Evolutionary conservation across 306 rosid genomes (phyloP).

Genomic region (Trifolium repens): DNA sequence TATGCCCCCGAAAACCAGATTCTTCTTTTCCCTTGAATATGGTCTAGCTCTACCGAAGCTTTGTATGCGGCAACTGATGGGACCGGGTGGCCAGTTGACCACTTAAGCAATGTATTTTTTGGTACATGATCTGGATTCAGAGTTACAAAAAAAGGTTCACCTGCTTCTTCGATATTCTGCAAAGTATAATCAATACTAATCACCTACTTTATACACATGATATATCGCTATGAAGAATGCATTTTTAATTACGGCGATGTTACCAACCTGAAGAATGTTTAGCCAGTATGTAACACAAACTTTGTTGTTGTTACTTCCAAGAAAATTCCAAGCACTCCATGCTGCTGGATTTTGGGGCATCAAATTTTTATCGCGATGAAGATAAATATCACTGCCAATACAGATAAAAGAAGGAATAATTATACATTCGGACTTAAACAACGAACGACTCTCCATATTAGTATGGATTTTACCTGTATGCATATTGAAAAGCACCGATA

Average conservation of each 20-base stretch:
- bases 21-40: slow-evolving; percentile 86
- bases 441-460: slow-evolving; percentile 21
- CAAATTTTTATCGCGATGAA: slow-evolving; percentile 84
- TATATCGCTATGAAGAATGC: slow-evolving; percentile 10
- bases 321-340: slow-evolving; percentile 99
- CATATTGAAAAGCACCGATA: slow-evolving; percentile 95
- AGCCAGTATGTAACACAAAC: slow-evolving; percentile 94
- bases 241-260: slow-evolving; percentile 5
- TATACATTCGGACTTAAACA: slow-evolving; percentile 43
- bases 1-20: slow-evolving; percentile 96
- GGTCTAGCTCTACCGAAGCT: slow-evolving; percentile 67
- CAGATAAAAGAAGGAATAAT: slow-evolving; percentile 45
- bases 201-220: background rate
- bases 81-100: slow-evolving; percentile 83
- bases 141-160: slow-evolving; percentile 76
- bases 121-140: slow-evolving; percentile 82
- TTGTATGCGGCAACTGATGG: slow-evolving; percentile 87
- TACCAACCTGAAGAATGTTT: slow-evolving; percentile 85
- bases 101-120: slow-evolving; percentile 64
- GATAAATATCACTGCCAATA: slow-evolving; percentile 90
- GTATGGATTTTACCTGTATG: slow-evolving; percentile 59
- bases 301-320: slow-evolving; percentile 65
- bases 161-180: slow-evolving; percentile 77
- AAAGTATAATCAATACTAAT: slow-evolving; percentile 37
- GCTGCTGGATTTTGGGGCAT: slow-evolving; percentile 95